A percentile compares a stretch with the other conserved stretches of the same genome.
These are phyloP conservation scores for Pythium chondricola DNA, from an alignment of 352 stramenopile species.

Conservation along the genomic window DNA sequence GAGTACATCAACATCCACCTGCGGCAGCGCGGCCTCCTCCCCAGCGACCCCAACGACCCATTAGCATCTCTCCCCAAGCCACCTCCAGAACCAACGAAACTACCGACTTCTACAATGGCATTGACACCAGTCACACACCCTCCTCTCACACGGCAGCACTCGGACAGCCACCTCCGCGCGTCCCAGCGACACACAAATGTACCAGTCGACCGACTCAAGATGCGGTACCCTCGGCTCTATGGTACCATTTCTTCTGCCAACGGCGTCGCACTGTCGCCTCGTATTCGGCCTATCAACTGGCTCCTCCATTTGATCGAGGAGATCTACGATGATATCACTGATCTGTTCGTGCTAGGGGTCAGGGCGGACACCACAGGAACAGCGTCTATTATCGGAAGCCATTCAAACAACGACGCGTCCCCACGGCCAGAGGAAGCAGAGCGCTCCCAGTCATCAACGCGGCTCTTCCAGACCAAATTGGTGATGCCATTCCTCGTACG, in stretches of 20 bases:
- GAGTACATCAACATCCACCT: constrained; percentile 85
- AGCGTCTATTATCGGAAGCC: not conserved
- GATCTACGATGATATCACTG: constrained; percentile 49
- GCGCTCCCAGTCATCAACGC: not conserved
- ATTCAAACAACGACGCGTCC: not conserved
- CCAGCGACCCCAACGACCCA: constrained; percentile 5
- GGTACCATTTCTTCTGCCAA: constrained; percentile 23
- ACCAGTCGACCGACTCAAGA: constrained; percentile 26
- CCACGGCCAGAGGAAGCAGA: constrained; percentile 1
- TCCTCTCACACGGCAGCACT: constrained; percentile 2
- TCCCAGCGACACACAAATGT: constrained; percentile 9
- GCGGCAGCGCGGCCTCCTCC: constrained; percentile 42
- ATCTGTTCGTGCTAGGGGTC: constrained; percentile 12
- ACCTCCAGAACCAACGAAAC: not conserved
- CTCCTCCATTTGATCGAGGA: constrained; percentile 55
- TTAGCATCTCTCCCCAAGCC: not conserved
- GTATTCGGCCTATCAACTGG: constrained; percentile 51
- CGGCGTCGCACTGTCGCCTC: constrained; percentile 13
- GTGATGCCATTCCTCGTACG: constrained; percentile 58
- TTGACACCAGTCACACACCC: not conserved
- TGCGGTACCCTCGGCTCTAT: constrained; percentile 49
- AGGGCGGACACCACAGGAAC: not conserved
- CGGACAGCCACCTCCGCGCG: not conserved
- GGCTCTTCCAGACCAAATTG: constrained; percentile 15
- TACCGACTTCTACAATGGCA: not conserved